A percentile compares a stretch with the other conserved stretches of the same genome.
phyloP scores from a whole-genome alignment of 768 basidiomycete species.

The Collybia sp. region DNA sequence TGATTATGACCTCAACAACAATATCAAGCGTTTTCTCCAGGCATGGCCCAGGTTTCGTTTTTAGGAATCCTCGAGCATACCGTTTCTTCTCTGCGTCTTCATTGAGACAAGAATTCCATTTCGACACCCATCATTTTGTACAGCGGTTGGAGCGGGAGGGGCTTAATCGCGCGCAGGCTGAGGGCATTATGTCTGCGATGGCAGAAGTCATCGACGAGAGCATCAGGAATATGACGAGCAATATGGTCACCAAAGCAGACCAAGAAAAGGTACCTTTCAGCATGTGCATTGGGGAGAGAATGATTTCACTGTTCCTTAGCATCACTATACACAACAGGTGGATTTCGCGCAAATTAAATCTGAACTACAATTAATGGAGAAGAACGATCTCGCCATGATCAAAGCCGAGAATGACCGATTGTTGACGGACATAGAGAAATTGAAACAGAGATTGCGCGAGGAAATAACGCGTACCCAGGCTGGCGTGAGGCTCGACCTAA shows the following conservation, averaged over 20 bases:
- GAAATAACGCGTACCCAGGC: conserved; percentile 91
- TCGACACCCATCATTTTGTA: conserved; percentile 95
- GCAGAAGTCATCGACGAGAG: conserved; percentile 98
- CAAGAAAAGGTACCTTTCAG: conserved; percentile 76
- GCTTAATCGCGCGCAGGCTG: conserved; percentile 85
- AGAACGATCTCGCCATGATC: conserved; percentile 93
- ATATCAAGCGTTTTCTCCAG: too few species aligned
- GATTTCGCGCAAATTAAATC: conserved; percentile 97
- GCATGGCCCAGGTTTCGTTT: too few species aligned
- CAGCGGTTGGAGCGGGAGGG: conserved; percentile 88
- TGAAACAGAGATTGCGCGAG: conserved; percentile 89
- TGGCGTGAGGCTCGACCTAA: conserved; percentile 90
- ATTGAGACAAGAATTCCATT: conserved; percentile 58
- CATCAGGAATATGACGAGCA: conserved; percentile 90
- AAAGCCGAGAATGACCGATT: conserved; percentile 97
- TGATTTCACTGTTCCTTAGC: conserved; percentile 33
- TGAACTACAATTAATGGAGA: conserved; percentile 93
- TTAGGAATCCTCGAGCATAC: not conserved
- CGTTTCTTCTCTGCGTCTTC: conserved; percentile 22
- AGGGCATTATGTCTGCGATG: conserved; percentile 96
- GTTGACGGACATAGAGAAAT: conserved; percentile 84
- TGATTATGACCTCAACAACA: too few species aligned
- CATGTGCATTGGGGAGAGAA: conserved; percentile 8
- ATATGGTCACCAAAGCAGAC: conserved; percentile 94
- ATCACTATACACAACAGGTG: conserved; percentile 92